A percentile compares a stretch with the other conserved stretches of the same genome.
phyloP scores from a whole-genome alignment of 257 asterid genomes.

The Craterostigma plantagineum region DNA sequence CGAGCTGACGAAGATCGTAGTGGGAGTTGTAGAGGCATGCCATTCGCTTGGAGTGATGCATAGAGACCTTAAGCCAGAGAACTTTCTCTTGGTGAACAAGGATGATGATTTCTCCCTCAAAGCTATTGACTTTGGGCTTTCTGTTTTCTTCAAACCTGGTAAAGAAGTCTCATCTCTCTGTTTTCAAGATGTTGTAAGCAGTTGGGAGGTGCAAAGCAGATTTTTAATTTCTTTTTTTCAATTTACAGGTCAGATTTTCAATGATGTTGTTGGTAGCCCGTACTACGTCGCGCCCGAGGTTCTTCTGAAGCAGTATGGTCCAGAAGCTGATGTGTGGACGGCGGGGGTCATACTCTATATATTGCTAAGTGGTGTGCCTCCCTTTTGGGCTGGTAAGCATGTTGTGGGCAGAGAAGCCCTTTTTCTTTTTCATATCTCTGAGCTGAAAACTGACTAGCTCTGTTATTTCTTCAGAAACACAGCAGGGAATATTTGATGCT shows the following conservation, averaged over 20 bases:
- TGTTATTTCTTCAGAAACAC: slow-evolving; percentile 43
- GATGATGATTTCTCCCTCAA: slow-evolving; percentile 84
- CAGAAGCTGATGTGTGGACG: slow-evolving; percentile 93
- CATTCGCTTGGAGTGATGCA: slow-evolving; percentile 95
- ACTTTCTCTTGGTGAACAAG: slow-evolving; percentile 76
- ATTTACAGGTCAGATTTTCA: slow-evolving; percentile 69
- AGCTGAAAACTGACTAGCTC: slow-evolving; percentile 2
- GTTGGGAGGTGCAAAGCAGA: too few relatives aligned
- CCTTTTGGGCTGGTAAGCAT: slow-evolving; percentile 87
- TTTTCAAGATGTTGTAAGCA: too few relatives aligned
- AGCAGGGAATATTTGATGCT: slow-evolving; percentile 81
- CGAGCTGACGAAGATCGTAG: slow-evolving; percentile 65
- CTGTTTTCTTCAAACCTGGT: slow-evolving; percentile 96
- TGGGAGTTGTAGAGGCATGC: slow-evolving; percentile 92
- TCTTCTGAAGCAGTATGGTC: slow-evolving; percentile 78
- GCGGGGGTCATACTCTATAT: slow-evolving; percentile 87
- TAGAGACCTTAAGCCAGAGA: slow-evolving; percentile 89
- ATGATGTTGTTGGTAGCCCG: slow-evolving; percentile 95
- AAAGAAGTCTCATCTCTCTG: not conserved
- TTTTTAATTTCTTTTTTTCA: slow-evolving; percentile 4
- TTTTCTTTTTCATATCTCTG: too few relatives aligned
- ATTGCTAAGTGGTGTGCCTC: slow-evolving; percentile 85
- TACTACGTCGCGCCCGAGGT: slow-evolving; percentile 96
- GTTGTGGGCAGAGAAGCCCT: not conserved
- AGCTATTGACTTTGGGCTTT: slow-evolving; percentile 93